Conservation (phyloP, 495 filamentous ascomycete species). For the Immersiella caudata region DNA sequence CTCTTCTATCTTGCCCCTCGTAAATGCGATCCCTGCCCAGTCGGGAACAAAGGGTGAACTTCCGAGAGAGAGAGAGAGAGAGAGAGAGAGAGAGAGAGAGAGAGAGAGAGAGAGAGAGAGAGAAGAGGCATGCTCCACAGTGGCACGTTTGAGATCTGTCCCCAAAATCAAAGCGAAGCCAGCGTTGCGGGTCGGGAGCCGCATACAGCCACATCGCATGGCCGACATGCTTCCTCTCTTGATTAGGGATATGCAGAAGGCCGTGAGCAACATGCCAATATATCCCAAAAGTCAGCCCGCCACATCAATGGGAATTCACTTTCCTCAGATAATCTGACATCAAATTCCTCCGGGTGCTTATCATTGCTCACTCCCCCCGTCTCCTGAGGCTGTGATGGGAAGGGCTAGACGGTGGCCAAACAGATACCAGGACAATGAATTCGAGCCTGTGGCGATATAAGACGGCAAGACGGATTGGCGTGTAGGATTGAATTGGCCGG, state of each 20-base stretch:
- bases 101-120: too few relatives aligned
- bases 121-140: background rate
- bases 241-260: background rate
- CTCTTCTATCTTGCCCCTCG: conserved; percentile 5
- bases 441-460: conserved; percentile 4
- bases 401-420: background rate
- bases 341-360: conserved; percentile 5
- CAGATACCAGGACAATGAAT: background rate
- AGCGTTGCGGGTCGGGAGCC: background rate
- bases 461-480: background rate
- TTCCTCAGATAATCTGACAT: conserved; percentile 3
- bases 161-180: background rate
- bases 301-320: background rate
- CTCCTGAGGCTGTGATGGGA: conserved; percentile 4
- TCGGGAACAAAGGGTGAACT: background rate
- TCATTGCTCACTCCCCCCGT: background rate
- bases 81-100: too few relatives aligned
- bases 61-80: too few relatives aligned
- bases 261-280: background rate
- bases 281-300: background rate
- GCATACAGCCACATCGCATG: background rate
- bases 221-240: background rate
- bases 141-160: background rate
- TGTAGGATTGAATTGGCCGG: background rate
- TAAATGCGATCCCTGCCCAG: background rate